These are phyloP conservation scores for Melocanna baccifera DNA, from an alignment of 176 grass and related monocot species.

Conservation along the genomic window DNA sequence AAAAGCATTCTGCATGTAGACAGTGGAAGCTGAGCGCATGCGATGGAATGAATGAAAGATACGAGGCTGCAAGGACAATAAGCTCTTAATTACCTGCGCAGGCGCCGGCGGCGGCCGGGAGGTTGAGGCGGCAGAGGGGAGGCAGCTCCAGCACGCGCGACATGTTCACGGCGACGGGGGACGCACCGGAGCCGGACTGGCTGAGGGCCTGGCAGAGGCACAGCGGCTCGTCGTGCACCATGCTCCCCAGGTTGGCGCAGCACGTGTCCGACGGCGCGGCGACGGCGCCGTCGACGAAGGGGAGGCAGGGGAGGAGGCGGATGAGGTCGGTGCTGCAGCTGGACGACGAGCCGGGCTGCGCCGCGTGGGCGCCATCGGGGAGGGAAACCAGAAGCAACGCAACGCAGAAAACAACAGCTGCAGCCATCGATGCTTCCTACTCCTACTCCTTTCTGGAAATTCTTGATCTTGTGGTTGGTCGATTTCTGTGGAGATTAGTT, in stretches of 20 bases:
- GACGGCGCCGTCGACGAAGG: slow-evolving; percentile 39
- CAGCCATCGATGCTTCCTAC: slow-evolving; percentile 27
- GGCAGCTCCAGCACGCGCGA: slow-evolving; percentile 55
- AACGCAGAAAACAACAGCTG: not conserved
- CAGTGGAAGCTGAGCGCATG: not conserved
- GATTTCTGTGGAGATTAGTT: not conserved
- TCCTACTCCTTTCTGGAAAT: not conserved
- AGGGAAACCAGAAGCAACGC: slow-evolving; percentile 5
- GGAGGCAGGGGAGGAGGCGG: slow-evolving; percentile 61
- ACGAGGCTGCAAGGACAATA: not conserved
- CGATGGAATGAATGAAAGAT: not conserved
- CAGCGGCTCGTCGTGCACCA: slow-evolving; percentile 58
- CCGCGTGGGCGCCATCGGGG: not conserved
- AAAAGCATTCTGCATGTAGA: not conserved
- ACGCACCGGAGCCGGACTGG: slow-evolving; percentile 34
- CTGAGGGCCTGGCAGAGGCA: slow-evolving; percentile 73
- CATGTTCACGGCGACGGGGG: slow-evolving; percentile 59
- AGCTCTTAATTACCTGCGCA: slow-evolving; percentile 41
- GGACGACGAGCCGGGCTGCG: slow-evolving; percentile 6
- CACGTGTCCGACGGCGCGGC: slow-evolving; percentile 53
- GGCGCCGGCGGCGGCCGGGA: slow-evolving; percentile 29
- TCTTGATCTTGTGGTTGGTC: not conserved
- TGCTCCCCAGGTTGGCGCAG: slow-evolving; percentile 61
- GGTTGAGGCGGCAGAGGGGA: slow-evolving; percentile 59
- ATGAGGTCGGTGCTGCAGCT: slow-evolving; percentile 45